Base-by-base conservation (phyloP, 257 asterid species). In the Jasminum sambac region DNA sequence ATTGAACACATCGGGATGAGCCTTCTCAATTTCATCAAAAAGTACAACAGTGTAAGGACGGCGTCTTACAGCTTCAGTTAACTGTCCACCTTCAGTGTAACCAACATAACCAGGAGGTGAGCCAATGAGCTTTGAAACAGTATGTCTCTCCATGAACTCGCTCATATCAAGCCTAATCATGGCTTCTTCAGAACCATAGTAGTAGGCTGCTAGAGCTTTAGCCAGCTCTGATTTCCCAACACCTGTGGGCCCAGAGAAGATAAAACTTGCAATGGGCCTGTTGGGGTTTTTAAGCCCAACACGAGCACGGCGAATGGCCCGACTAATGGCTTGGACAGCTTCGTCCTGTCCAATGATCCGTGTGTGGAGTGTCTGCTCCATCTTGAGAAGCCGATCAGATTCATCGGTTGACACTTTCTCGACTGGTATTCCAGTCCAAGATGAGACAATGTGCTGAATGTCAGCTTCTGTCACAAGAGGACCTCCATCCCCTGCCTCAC, bases 381-480 rank as follows among this genome's bases (percentile, higher is more conserved):
- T 94, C 82, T 89, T 90, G 50, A 94, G 92, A 71, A 94, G 98
- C 40, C 97, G 96, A 25, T 88, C 96, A 1, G 98, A 91, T 70
- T 94, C 98, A 17, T 91, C 97, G 5, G 91, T 77, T 0, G 98
- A 89, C 59, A 94, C 98, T 78, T 94, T 94, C 57, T 91, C 96
- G 14, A 94, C 98, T 4, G 98, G 98, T 61, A 94, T 94, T 41
- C 98, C 98, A 0, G 98, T 94, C 98, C 98, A 91, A 7, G 96
- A 89, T 74, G 97, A 85, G 42, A 94, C 96, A 5, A 94, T 94
- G 72, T 91, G 97, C 76, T 94, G 98, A 77, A 94, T 94, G 86
- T 94, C 98, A 13, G 78, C 88, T 82, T 94, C 98, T 0, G 96
- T 94, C 77, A 94, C 98, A 43, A 83, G 5, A 0, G 98, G 96